Base-by-base conservation (phyloP, 2,329 filamentous ascomycete genomes). In the Fusarium secorum region DNA sequence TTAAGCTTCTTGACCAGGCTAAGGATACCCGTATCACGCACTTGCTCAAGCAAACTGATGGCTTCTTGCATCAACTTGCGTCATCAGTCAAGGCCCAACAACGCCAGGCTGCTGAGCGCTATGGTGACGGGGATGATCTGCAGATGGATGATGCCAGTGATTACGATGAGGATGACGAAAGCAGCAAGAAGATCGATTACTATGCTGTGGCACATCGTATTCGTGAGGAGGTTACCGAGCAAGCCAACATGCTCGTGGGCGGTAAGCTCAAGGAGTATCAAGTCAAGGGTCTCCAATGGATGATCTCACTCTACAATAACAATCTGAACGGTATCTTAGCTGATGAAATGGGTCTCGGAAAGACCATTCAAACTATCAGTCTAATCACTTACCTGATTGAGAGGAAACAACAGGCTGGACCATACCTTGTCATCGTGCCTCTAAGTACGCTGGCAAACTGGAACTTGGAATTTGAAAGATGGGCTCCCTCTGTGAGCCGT, bases 1-100 rank as follows among this genome's bases (percentile, higher is more conserved):
- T 99, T 83, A 98, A 98, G 83, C 87, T 99, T 78, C 91, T 99
- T 76, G 96, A 97, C 78, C 95, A 99, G 82, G 96, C 96, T 77
- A 99, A 99, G 86, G 96, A 99, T 85, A 98, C 95, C 41, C 95
- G 96, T 90, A 99, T 99, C 72, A 97, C 96, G 13, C 96, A 99
- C 80, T 85, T 99, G 78, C 91, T 99, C 75, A 94, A 93, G 79
- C 96, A 99, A 83, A 99, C 96, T 55, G 95, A 99, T 81, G 95
- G 95, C 57, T 99, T 99, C 90, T 87, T 99, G 83, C 92, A 95
- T 75, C 95, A 98, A 81, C 91, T 99, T 68, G 95, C 97, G 52
- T 91, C 93, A 4, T 98, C 96, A 20, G 96, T 99, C 79, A 96
- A 97, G 80, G 90, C 91, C 61, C 96, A 99, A 81, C 96, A 99